Base-by-base conservation (phyloP, 345 rosid genomes). In the Eucalyptus lansdowneana region DNA sequence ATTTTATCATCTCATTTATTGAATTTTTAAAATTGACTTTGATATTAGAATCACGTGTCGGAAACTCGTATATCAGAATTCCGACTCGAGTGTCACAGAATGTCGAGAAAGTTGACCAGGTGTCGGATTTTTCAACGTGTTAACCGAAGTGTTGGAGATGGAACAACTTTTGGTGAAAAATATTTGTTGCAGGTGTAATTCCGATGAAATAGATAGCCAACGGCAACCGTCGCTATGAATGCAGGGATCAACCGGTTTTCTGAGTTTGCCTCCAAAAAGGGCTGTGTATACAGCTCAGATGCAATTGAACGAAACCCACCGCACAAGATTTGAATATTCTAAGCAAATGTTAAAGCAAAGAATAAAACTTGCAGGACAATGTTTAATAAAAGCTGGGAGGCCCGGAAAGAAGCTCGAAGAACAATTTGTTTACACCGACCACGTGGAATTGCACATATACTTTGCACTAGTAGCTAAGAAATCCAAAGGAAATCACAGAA, bases 381-480 rank as follows among this genome's bases (percentile, higher is more conserved):
- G 89, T 81, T 88, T 89, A 42, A 42, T 12, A 76, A 45, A 51
- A 53, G 27, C 7, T 2, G 12, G 47, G 50, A 54, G 49, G 49
- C 14, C 83, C 88, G 9, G 42, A 67, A 89, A 89, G 69, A 65
- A 42, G 54, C 44, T 87, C 24, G 9, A 17, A 53, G 88, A 24
- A 31, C 88, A 47, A 69, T 86, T 21, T 50, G 50, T 40, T 86
- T 88, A 27, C 44, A 13, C 83, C 58, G 34, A 29, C 60, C 53
- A 49, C 27, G 5, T 42, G 76, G 72, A 29, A 86, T 16, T 81
- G 91, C 25, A 87, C 89, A 92, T 94, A 96, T 97, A 93, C 99
- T 95, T 97, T 96, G 97, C 92, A 92, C 93, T 88, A 88, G 87
- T 69, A 90, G 86, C 67, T 56, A 95, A 93, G 97, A 95, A 93